Evolutionary conservation across 805 yeast species (phyloP).

Genomic region (Komagataella kurtzmanii): DNA sequence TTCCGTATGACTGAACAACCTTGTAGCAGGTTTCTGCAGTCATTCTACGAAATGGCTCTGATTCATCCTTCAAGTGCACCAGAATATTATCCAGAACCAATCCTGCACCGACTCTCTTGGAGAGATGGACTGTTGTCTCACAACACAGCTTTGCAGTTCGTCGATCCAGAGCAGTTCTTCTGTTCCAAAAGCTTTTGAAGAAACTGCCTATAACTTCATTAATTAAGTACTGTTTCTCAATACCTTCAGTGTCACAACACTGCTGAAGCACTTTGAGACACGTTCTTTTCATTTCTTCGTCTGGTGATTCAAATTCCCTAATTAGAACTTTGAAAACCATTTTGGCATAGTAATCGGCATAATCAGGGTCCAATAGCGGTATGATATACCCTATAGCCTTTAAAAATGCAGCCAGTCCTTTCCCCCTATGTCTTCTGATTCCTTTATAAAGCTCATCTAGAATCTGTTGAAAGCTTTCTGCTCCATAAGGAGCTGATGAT

Average conservation of each 20-base stretch:
- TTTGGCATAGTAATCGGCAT: conserved; percentile 62
- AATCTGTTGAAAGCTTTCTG: conserved; percentile 67
- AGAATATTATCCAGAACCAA: conserved; percentile 45
- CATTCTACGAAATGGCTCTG: conserved; percentile 72
- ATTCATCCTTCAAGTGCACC: conserved; percentile 58
- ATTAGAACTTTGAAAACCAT: conserved; percentile 57
- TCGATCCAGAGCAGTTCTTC: conserved; percentile 63
- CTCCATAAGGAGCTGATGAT: conserved; percentile 76
- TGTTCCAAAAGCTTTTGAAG: conserved; percentile 65
- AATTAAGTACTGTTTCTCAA: conserved; percentile 34
- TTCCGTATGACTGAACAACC: conserved; percentile 35
- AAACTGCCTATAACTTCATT: conserved; percentile 47
- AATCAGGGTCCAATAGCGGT: conserved; percentile 79
- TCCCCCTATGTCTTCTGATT: conserved; percentile 63
- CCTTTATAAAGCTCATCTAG: conserved; percentile 78
- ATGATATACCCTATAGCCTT: conserved; percentile 68
- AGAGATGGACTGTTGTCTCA: conserved; percentile 56
- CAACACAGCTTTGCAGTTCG: conserved; percentile 47
- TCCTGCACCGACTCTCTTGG: conserved; percentile 55
- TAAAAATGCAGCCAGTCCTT: conserved; percentile 59
- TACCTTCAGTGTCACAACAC: conserved; percentile 47
- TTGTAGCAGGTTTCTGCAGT: conserved; percentile 56
- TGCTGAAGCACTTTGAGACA: conserved; percentile 56
- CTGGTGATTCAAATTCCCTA: conserved; percentile 70
- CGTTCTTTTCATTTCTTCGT: conserved; percentile 74